Conservation (phyloP, 108 stramenopile genomes). For the Fragilaria radians region DNA sequence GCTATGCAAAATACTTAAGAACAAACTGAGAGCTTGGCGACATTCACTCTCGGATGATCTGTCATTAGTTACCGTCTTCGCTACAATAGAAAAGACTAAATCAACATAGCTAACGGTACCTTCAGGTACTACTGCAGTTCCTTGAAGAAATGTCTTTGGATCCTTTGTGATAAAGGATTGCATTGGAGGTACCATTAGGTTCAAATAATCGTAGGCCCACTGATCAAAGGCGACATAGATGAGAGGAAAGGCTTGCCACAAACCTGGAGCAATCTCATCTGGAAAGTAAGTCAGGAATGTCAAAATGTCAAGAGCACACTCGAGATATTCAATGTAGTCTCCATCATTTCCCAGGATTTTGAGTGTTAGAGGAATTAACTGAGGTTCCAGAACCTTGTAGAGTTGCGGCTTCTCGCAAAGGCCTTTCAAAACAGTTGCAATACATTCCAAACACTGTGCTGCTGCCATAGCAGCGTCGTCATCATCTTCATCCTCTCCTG, state of each 20-base stretch:
- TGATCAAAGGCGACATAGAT: slow-evolving; percentile 86
- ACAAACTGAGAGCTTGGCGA: slow-evolving; percentile 72
- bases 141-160: slow-evolving; percentile 62
- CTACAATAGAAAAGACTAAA: slow-evolving; percentile 80
- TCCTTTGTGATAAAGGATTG: slow-evolving; percentile 91
- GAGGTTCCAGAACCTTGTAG: slow-evolving; percentile 81
- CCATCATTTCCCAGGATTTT: slow-evolving; percentile 88
- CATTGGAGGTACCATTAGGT: slow-evolving; percentile 89
- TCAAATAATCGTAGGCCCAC: slow-evolving; percentile 94
- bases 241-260: slow-evolving; percentile 93
- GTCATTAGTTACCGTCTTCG: slow-evolving; percentile 82
- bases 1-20: slow-evolving; percentile 88
- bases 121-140: slow-evolving; percentile 47
- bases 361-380: slow-evolving; percentile 77
- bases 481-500: slow-evolving; percentile 93
- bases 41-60: slow-evolving; percentile 81
- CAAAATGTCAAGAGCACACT: slow-evolving; percentile 89
- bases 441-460: slow-evolving; percentile 92
- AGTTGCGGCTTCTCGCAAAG: slow-evolving; percentile 67
- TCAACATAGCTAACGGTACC: slow-evolving; percentile 68
- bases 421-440: slow-evolving; percentile 89
- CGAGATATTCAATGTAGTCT: slow-evolving; percentile 91
- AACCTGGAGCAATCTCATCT: slow-evolving; percentile 61
- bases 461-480: slow-evolving; percentile 97
- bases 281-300: slow-evolving; percentile 94